Percentiles rank a stretch among this genome's conserved stretches.
Evolutionary conservation across 176 grass and related monocot genomes (phyloP).

Genomic region (Carex pumila): DNA sequence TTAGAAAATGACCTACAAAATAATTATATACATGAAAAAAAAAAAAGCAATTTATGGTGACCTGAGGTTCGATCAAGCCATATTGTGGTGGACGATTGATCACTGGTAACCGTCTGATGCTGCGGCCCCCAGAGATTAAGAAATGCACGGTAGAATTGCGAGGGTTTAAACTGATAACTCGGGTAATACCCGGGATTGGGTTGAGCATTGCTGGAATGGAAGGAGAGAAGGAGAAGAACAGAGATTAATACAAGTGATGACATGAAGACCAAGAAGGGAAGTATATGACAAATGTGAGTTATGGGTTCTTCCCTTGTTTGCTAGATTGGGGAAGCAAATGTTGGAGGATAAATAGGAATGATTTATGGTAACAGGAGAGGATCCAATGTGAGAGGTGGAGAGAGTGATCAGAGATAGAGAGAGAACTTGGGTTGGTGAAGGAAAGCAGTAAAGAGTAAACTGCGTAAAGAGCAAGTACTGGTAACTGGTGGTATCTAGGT

Average conservation of each 20-base stretch:
- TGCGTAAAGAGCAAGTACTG: slow-evolving; percentile 26
- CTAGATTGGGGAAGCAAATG: slow-evolving; percentile 13
- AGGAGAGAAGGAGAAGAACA: slow-evolving; percentile 2
- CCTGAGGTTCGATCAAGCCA: slow-evolving; percentile 62
- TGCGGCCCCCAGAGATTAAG: slow-evolving; percentile 47
- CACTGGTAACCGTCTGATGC: slow-evolving; percentile 35
- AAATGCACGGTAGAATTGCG: slow-evolving; percentile 37
- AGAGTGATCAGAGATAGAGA: not conserved
- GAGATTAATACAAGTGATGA: not conserved
- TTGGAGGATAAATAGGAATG: slow-evolving; percentile 2
- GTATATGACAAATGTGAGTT: not conserved
- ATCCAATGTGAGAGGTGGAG: not conserved
- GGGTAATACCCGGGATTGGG: slow-evolving; percentile 45
- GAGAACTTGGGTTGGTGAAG: not conserved
- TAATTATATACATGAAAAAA: not conserved
- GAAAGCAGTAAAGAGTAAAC: slow-evolving; percentile 1
- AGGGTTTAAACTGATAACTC: slow-evolving; percentile 22
- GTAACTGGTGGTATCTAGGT: not conserved
- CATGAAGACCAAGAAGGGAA: not conserved
- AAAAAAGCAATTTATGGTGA: not conserved
- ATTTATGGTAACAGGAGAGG: not conserved
- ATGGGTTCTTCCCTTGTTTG: slow-evolving; percentile 13
- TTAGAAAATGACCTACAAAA: not conserved
- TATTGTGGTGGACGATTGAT: slow-evolving; percentile 32
- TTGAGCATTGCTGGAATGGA: slow-evolving; percentile 18